Percentiles rank a stretch among this genome's conserved stretches.
These are phyloP conservation scores for Monoraphidium neglectum DNA, from an alignment of 139 green algal genomes.

Conservation along the genomic window DNA sequence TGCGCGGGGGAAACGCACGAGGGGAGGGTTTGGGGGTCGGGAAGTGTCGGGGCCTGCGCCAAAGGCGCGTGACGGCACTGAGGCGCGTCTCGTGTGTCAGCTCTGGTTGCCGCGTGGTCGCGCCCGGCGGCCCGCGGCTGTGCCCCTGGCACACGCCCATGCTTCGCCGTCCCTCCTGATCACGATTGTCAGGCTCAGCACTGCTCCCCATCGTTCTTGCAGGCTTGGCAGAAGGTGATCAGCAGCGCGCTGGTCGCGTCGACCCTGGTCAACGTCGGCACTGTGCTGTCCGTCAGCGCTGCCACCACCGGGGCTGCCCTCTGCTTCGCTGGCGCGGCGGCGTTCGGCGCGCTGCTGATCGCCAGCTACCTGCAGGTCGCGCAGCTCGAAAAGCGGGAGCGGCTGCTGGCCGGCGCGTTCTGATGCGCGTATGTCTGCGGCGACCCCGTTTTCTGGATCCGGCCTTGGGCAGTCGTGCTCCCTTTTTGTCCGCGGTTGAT, in stretches of 20 bases:
- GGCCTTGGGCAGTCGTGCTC: no score
- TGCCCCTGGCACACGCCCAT: conserved; percentile 67
- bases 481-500: no score
- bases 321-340: conserved; percentile 61
- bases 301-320: conserved; percentile 49
- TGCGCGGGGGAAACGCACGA: no score
- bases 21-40: no score
- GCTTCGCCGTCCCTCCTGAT: not conserved
- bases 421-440: no score
- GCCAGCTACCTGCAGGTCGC: conserved; percentile 53
- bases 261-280: conserved; percentile 93
- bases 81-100: no score
- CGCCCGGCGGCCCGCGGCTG: no score
- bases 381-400: conserved; percentile 81
- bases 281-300: conserved; percentile 76
- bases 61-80: no score
- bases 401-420: conserved; percentile 57
- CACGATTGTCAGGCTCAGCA: not conserved
- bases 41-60: no score
- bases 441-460: no score
- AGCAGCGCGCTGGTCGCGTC: conserved; percentile 72
- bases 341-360: conserved; percentile 42
- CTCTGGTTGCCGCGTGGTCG: no score
- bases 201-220: not conserved
- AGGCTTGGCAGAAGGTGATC: conserved; percentile 73